Evolutionary conservation across 768 basidiomycete genomes (phyloP).

Genomic region (Clathrus columnatus): DNA sequence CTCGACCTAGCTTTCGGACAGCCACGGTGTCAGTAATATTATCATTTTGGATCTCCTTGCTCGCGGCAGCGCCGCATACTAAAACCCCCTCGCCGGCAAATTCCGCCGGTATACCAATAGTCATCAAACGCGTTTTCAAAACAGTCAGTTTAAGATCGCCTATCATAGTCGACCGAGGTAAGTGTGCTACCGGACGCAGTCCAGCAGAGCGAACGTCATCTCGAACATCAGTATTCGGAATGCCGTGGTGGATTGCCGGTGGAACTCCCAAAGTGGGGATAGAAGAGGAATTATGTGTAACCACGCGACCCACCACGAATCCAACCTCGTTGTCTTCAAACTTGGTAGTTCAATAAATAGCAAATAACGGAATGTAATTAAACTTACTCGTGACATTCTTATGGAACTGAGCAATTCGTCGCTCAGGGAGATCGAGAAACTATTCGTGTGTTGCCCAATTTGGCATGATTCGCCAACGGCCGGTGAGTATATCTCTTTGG

Average conservation of each 20-base stretch:
- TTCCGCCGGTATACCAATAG: conserved; percentile 78
- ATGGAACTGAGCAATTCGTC: conserved; percentile 75
- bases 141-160: conserved; percentile 91
- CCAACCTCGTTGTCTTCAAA: conserved; percentile 98
- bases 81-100: conserved; percentile 96
- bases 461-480: conserved; percentile 65
- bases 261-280: conserved; percentile 81
- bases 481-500: conserved; percentile 85
- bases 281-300: conserved; percentile 75
- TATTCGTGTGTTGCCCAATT: conserved; percentile 94
- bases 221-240: conserved; percentile 17
- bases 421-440: conserved; percentile 88
- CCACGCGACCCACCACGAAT: conserved; percentile 82
- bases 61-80: conserved; percentile 62
- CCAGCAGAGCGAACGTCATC: conserved; percentile 29
- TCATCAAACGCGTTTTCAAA: conserved; percentile 70
- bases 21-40: conserved; percentile 42
- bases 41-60: conserved; percentile 47
- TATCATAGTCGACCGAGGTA: conserved; percentile 92
- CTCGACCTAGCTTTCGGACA: conserved; percentile 79
- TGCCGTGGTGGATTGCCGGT: conserved; percentile 8
- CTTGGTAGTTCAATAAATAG: conserved; percentile 32
- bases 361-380: not conserved
- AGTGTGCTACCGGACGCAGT: conserved; percentile 51
- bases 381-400: conserved; percentile 77